Evolutionary conservation across 441 rosid genomes (phyloP).

Genomic region (Pelargonium fulgidum): DNA sequence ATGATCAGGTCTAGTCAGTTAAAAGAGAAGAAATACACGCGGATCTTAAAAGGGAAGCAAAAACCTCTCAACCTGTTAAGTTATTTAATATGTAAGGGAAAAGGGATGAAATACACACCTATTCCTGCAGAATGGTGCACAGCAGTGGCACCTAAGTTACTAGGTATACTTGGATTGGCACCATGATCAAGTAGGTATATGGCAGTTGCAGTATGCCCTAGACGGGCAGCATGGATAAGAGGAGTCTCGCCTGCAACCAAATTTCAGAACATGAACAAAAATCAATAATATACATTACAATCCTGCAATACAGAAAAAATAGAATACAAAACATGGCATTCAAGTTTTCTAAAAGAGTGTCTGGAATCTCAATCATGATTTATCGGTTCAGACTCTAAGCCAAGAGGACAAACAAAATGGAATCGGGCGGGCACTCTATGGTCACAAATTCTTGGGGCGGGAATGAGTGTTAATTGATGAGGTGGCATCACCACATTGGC

Average conservation of each 20-base stretch:
- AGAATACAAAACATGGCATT: neutral
- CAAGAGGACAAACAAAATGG: too few species aligned
- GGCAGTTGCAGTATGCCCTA: slow-evolving; percentile 66
- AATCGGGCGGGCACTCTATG: too few species aligned
- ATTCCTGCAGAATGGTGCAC: slow-evolving; percentile 86
- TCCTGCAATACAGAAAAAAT: neutral
- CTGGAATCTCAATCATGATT: too few species aligned
- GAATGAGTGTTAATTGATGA: too few species aligned
- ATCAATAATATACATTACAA: neutral
- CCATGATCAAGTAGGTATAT: slow-evolving; percentile 67
- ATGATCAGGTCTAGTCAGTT: too few species aligned
- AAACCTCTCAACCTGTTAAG: neutral
- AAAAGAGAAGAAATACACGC: neutral
- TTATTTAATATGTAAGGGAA: neutral
- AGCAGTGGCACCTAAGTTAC: slow-evolving; percentile 79
- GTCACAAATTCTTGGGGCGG: too few species aligned
- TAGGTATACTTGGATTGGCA: slow-evolving; percentile 60
- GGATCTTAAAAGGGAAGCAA: neutral
- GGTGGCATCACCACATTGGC: too few species aligned
- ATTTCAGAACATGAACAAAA: slow-evolving; percentile 3
- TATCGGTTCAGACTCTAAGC: too few species aligned
- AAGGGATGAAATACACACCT: slow-evolving; percentile 31
- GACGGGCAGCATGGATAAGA: slow-evolving; percentile 83
- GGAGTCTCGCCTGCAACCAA: slow-evolving; percentile 71
- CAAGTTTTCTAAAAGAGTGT: neutral